Percentiles rank a stretch among this genome's conserved stretches.
Evolutionary conservation across 148 eudicot species (phyloP).

Genomic region (Pharnaceum exiguum): DNA sequence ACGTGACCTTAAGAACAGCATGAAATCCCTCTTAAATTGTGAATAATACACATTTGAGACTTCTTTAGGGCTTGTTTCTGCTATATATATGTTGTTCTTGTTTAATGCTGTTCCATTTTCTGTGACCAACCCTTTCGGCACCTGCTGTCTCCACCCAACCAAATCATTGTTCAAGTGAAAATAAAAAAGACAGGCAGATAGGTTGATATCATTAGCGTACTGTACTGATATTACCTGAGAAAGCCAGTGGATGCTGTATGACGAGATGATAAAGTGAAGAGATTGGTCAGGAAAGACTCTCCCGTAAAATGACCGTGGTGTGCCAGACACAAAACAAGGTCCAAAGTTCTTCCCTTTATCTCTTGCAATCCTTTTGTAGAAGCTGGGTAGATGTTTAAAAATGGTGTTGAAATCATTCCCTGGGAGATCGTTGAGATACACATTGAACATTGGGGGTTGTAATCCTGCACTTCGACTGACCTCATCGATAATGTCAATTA

Average conservation of each 20-base stretch:
- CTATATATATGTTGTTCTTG: slow-evolving; percentile 21
- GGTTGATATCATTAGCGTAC: neutral
- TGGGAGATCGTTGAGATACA: slow-evolving; percentile 53
- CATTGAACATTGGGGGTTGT: slow-evolving; percentile 30
- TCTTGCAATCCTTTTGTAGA: slow-evolving; percentile 6
- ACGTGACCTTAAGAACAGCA: slow-evolving; percentile 24
- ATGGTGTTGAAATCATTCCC: slow-evolving; percentile 46
- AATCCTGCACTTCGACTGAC: slow-evolving; percentile 5
- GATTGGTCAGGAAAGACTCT: slow-evolving; percentile 45
- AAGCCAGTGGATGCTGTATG: slow-evolving; percentile 66
- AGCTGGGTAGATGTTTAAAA: slow-evolving; percentile 21
- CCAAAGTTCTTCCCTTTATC: slow-evolving; percentile 12
- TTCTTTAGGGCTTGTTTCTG: slow-evolving; percentile 17
- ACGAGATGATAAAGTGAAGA: slow-evolving; percentile 69
- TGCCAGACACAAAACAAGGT: slow-evolving; percentile 41
- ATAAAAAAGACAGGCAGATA: too few relatives aligned
- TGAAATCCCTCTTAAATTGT: slow-evolving; percentile 33
- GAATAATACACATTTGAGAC: slow-evolving; percentile 27
- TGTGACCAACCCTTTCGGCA: neutral
- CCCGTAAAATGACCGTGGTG: slow-evolving; percentile 61
- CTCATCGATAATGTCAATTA: slow-evolving; percentile 23
- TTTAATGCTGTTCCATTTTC: neutral
- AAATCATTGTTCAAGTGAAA: too few relatives aligned
- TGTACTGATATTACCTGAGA: slow-evolving; percentile 67
- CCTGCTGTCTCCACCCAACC: neutral